Base-by-base conservation (phyloP, 306 rosid genomes). In the Styphnolobium japonicum region DNA sequence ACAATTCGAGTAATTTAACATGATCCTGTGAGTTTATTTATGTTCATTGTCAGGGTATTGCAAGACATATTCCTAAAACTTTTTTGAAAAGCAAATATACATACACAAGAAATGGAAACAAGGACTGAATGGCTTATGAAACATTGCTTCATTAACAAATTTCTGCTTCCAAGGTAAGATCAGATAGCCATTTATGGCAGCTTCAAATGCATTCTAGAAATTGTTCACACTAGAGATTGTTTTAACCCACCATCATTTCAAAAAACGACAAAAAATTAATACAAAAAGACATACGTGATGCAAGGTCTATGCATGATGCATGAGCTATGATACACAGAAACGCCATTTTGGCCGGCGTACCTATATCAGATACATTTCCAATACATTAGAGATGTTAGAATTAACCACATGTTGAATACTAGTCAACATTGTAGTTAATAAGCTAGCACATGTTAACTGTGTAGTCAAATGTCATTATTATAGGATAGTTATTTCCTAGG, bases 41-140 rank as follows among this genome's bases (percentile, higher is more conserved):
- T 37, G 16, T 27, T 51, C 53, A 62, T 23, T 57, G 52, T 52
- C 27, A 39, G 0, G 49, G 37, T 63, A 53, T 16, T 10, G 61
- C 46, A 14, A 29, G 68, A 52, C 22, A 64, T 22, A 31, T 40
- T 6, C 9, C 12, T 61, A 64, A 46, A n/a, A 19, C 4, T 0
- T 15, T 16, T 71, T 46, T 21, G 60, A 10, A 71, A 62, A 37
- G 57, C 48, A 25, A 39, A 27, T 18, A 55, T 22, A 36, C 66
- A 55, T 53, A 6, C 37, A 69, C 82, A 79, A 51, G 57, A 52
- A 56, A 78, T 23, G 33, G 19, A 57, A 69, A 66, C 40, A 67
- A 4, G 25, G 71, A 78, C 40, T 6, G 34, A 12, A 23, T 36
- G 43, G 21, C 11, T 27, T 22, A 53, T 27, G 37, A 53, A 39